Percentiles rank a stretch among this genome's conserved stretches.
Conservation (phyloP, 2,329 filamentous ascomycete genomes). For the Cladobotryum mycophilum region DNA sequence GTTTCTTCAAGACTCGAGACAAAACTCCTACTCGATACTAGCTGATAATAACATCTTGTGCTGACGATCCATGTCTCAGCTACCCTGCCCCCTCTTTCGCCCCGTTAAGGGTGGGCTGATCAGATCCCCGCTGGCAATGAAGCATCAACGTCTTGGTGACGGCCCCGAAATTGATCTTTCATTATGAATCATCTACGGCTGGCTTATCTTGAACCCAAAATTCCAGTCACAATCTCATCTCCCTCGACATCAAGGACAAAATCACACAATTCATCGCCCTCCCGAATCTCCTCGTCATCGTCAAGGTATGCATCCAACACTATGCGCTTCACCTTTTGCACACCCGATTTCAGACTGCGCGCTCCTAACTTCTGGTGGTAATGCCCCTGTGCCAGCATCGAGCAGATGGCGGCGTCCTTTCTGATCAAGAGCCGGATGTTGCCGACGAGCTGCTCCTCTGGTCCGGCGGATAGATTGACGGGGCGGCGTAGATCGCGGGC, state of each 20-base stretch:
- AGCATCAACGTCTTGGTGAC: no score
- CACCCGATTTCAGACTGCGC: constrained; percentile 3
- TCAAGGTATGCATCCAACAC: constrained; percentile 7
- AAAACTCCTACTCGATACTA: no score
- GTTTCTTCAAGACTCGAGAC: no score
- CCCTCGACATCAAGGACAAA: constrained; percentile 3
- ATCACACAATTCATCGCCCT: not conserved
- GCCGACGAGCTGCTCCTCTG: constrained; percentile 3
- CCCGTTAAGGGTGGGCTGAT: no score
- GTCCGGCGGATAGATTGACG: not conserved
- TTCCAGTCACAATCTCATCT: not conserved
- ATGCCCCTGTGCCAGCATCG: constrained; percentile 1
- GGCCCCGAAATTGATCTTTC: no score
- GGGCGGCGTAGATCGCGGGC: constrained; percentile 3
- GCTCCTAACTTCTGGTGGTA: constrained; percentile 7
- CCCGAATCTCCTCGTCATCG: constrained; percentile 5
- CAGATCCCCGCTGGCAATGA: no score
- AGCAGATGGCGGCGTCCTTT: not conserved
- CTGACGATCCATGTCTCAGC: no score
- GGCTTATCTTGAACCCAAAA: no score
- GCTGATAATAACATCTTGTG: no score
- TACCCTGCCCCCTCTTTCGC: no score
- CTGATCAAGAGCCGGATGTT: constrained; percentile 2
- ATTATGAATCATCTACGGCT: no score
- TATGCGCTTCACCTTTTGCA: constrained; percentile 6